Base-by-base conservation (phyloP, 345 rosid species). In the Mallotus nudiflorus region DNA sequence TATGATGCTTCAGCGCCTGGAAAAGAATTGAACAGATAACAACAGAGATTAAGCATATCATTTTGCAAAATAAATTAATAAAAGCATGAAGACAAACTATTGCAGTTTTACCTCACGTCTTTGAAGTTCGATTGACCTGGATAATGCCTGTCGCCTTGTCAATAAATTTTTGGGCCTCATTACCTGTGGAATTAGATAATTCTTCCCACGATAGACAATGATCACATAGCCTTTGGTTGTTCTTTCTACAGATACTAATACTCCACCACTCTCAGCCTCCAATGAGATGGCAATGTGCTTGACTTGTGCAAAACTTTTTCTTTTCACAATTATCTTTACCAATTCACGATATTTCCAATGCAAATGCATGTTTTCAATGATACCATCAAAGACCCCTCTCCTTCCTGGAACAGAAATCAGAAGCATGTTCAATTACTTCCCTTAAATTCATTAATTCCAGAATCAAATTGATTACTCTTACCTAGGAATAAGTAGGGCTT, bases 231-330 rank as follows among this genome's bases (percentile, higher is more conserved):
- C 98, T 85, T 91, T 84, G 66, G 82, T 73, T 65, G 91, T 89
- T 78, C 77, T 85, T 78, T 93, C 98, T 75, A 93, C 60, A 24
- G 97, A 89, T 66, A 91, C 87, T 56, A 93, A 83, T 65, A 91
- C 75, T 56, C 98, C 98, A 66, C 97, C 94, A 78, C 98, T 93
- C 81, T 93, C 98, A 49, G 97, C 93, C 81, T 93, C 97, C 77
- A 89, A 78, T 35, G 88, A 73, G 72, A 91, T 83, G 10, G 97
- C 96, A 19, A 91, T 80, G 65, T 89, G 97, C 82, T 84, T 93
- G 49, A 91, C 91, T 79, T 86, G 97, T 24, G 89, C 82, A 63
- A 82, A 74, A 68, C 67, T 82, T 77, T 83, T 86, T 52, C 90
- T 80, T 77, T 82, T 89, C 66, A 84, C 91, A 24, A 89, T 82